Conservation (phyloP, 2,329 filamentous ascomycete genomes). For the Diaporthe sp. region DNA sequence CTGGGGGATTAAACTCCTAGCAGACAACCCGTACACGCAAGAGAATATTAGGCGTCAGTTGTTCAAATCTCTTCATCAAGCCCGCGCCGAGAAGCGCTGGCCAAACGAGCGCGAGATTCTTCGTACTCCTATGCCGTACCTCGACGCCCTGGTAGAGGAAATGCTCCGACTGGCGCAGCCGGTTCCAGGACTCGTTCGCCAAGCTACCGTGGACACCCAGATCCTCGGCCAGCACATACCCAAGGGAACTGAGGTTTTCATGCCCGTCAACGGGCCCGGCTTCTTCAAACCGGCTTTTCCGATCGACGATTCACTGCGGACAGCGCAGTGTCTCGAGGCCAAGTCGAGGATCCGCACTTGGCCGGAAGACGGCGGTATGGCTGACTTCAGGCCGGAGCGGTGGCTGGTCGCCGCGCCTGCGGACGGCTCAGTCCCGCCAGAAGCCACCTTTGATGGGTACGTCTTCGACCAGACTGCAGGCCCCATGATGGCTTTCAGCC, state of each 20-base stretch:
- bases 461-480: constrained; percentile 40
- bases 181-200: constrained; percentile 39
- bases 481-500: constrained; percentile 40
- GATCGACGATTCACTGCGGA: not conserved
- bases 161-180: constrained; percentile 42
- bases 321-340: not conserved
- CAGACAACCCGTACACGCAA: constrained; percentile 41
- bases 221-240: constrained; percentile 43
- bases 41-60: not conserved
- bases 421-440: not conserved
- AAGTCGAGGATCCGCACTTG: not conserved
- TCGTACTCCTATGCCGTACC: constrained; percentile 41
- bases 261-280: constrained; percentile 31
- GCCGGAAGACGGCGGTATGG: constrained; percentile 7
- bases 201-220: constrained; percentile 40
- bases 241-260: constrained; percentile 39
- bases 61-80: not conserved
- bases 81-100: constrained; percentile 34
- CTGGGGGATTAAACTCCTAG: constrained; percentile 43
- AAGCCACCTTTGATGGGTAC: constrained; percentile 3
- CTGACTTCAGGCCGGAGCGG: not conserved
- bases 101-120: constrained; percentile 41
- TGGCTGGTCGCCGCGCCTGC: constrained; percentile 1
- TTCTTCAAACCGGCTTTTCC: not conserved
- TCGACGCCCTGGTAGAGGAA: constrained; percentile 47